phyloP scores from a whole-genome alignment of 768 basidiomycete species.

The Russula brevipes region DNA sequence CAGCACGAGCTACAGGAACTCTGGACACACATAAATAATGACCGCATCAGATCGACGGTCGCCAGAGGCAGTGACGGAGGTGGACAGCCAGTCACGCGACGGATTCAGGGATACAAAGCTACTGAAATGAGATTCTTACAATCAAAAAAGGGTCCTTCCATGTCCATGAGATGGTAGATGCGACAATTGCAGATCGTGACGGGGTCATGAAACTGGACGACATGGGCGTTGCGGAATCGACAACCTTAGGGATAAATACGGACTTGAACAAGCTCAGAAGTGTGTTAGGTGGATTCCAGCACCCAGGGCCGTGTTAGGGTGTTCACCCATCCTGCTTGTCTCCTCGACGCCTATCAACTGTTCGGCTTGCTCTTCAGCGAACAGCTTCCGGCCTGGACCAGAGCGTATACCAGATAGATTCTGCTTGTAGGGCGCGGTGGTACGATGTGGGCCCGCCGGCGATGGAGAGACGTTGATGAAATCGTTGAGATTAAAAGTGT shows the following conservation, averaged over 20 bases:
- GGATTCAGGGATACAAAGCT: constrained; percentile 21
- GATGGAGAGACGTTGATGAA: constrained; percentile 28
- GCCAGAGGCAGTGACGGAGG: constrained; percentile 1
- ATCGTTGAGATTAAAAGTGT: constrained; percentile 27
- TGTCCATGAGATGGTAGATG: constrained; percentile 27
- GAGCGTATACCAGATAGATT: constrained; percentile 23
- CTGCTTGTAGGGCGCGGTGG: constrained; percentile 18
- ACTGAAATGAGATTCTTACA: constrained; percentile 19
- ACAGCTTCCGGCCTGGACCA: constrained; percentile 24
- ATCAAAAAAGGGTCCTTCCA: constrained; percentile 23
- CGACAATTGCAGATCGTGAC: constrained; percentile 27
- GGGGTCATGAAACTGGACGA: constrained; percentile 22
- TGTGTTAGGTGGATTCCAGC: constrained; percentile 25
- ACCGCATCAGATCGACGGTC: constrained; percentile 12
- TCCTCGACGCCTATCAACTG: constrained; percentile 16
- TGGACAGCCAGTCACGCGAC: constrained; percentile 11
- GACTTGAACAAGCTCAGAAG: constrained; percentile 14
- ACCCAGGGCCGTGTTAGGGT: constrained; percentile 21
- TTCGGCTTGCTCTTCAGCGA: constrained; percentile 24
- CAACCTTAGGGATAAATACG: constrained; percentile 23
- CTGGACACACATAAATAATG: constrained; percentile 18
- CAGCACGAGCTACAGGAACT: constrained; percentile 20
- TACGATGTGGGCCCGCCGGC: constrained; percentile 22
- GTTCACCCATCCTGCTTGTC: constrained; percentile 13
- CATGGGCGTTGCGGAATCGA: constrained; percentile 16